Evolutionary conservation across 2,329 filamentous ascomycete species (phyloP).

Genomic region (Ustulina deusta): DNA sequence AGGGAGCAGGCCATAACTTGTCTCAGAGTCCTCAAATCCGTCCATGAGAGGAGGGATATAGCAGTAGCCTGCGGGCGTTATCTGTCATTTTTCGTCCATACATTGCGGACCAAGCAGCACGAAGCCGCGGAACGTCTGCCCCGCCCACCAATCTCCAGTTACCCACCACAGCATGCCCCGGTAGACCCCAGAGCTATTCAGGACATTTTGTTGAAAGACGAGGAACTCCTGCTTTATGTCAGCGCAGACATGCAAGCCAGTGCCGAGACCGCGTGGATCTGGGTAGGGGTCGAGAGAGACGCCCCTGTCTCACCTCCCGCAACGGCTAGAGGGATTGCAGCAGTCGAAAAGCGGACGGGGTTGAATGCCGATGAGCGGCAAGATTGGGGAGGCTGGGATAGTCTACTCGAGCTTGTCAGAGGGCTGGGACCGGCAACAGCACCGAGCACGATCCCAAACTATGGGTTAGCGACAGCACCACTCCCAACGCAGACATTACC

Average conservation of each 20-base stretch:
- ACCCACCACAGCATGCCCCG: constrained; percentile 42
- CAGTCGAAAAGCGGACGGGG: constrained; percentile 62
- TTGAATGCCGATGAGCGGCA: constrained; percentile 68
- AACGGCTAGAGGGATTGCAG: constrained; percentile 56
- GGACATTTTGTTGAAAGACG: constrained; percentile 69
- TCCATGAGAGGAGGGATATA: constrained; percentile 77
- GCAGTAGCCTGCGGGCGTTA: constrained; percentile 85
- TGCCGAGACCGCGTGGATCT: constrained; percentile 85
- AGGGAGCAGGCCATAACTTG: constrained; percentile 79
- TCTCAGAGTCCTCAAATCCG: constrained; percentile 75
- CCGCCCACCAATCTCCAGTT: constrained; percentile 45
- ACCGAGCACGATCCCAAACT: constrained; percentile 46
- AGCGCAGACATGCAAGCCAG: constrained; percentile 87
- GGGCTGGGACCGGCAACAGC: constrained; percentile 59
- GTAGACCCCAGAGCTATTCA: constrained; percentile 48
- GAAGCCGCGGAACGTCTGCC: constrained; percentile 56
- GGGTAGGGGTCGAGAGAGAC: constrained; percentile 72
- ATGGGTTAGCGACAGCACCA: constrained; percentile 36
- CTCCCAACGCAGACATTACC: constrained; percentile 48
- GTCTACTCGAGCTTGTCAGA: constrained; percentile 73
- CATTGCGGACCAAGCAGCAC: constrained; percentile 67
- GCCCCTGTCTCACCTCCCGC: constrained; percentile 44
- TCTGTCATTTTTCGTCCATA: constrained; percentile 81
- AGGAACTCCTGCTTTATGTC: constrained; percentile 88
- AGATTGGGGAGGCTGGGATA: constrained; percentile 86